Base-by-base conservation (phyloP, 805 yeast genomes). In the Candida boidinii region DNA sequence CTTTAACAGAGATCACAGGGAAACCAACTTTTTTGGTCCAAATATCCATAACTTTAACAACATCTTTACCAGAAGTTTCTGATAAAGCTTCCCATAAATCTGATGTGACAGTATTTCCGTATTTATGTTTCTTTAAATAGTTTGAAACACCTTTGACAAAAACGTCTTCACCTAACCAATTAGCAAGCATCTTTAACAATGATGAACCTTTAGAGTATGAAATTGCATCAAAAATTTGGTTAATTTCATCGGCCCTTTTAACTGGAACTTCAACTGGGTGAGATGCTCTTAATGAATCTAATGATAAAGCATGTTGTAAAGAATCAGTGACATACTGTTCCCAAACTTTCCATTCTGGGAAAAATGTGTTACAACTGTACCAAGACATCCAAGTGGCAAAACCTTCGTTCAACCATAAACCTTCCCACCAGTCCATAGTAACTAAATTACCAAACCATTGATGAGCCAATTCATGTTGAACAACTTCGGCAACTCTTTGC, bases 401-500 rank as follows among this genome's bases (percentile, higher is more conserved):
- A 25, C 92, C 90, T 61, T 84, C 94, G 53, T 84, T 84, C 42
- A 84, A 70, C 94, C 94, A 84, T 44, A 84, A 66, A 43, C 83
- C 90, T 53, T 84, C 87, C 95, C 95, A 84, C 85, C 92, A 85
- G 47, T 82, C 79, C 94, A 84, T 84, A 28, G 94, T 85, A 42
- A 85, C 92, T 45, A 83, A 68, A 58, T 85, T 79, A 39, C 95
- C 94, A 48, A 84, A 85, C 94, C 94, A 85, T 59, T 84, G 94
- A 58, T 84, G 95, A n/a, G 94, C 94, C 41, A 84, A 65, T 57
- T 84, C 95, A 58, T 85, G 95, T 38, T 79, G 79, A 30, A 84
- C 82, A 26, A 84, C 94, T 51, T 83, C 83, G 11, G 86, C 79
- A 27, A 84, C 90, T 45, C 81, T 78, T 51, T 77, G 73, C 54